These are phyloP conservation scores for Trypanosoma lewisi DNA, from an alignment of 208 protist species.

Conservation along the genomic window DNA sequence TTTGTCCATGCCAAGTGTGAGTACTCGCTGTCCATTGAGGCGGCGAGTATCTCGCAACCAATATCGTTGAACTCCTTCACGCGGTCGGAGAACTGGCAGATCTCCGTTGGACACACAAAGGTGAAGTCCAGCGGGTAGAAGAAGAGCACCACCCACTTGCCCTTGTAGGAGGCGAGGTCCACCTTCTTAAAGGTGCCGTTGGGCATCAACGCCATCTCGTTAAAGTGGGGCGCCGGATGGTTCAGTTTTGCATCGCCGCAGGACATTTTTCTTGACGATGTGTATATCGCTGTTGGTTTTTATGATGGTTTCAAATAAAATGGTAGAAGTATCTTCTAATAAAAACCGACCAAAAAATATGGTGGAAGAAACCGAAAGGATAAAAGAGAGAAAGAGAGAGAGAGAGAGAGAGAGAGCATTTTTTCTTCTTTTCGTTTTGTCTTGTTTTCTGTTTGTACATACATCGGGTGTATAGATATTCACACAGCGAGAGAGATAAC, in stretches of 20 bases:
- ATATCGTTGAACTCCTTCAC: conserved; percentile 87
- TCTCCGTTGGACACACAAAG: conserved; percentile 97
- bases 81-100: conserved; percentile 94
- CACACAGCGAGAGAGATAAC: no score
- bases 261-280: conserved; percentile 31
- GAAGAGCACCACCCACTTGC: conserved; percentile 95
- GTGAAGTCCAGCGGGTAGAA: conserved; percentile 98
- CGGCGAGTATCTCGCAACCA: conserved; percentile 90
- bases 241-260: conserved; percentile 61
- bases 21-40: conserved; percentile 94
- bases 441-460: no score
- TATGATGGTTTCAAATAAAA: neutral
- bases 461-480: no score
- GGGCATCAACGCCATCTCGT: conserved; percentile 88
- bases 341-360: no score
- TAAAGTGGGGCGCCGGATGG: conserved; percentile 89
- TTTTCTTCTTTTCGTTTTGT: no score
- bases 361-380: no score
- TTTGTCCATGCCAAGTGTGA: conserved; percentile 96
- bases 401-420: no score
- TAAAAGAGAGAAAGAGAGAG: no score
- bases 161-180: conserved; percentile 87
- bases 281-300: conserved; percentile 3
- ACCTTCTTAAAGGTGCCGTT: conserved; percentile 95
- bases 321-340: no score